Evolutionary conservation across 2,329 filamentous ascomycete species (phyloP), one percentile per base, ranked within the genome.

Genomic region (Pyrenochaeta sp.): DNA sequence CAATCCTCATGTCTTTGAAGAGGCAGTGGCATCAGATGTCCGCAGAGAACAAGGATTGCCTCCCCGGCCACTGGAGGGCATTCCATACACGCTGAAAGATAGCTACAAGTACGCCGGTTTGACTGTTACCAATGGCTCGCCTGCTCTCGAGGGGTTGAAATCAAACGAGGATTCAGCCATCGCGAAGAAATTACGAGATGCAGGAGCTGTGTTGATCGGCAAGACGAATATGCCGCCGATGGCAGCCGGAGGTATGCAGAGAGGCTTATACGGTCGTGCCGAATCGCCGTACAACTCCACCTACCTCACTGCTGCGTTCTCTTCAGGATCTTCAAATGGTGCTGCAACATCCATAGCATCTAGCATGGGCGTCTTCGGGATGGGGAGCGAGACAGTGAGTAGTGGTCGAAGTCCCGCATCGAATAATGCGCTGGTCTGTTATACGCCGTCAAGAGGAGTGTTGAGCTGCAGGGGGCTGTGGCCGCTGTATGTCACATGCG

Each of bases 181-280:
- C 5, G 79, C 81, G 0, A 53, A 72, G 8, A 64, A 68, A 7
- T 66, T 85, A 5, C 71, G 75, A 3, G 67, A 73, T 19, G 77
- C 78, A 1, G 80, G 81, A 1, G 78, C 74, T 0, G 67, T 83
- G 1, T 61, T 81, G 14, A 67, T 83, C 0, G 82, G 82, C 0
- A 74, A 77, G 30, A 83, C 82, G 0, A 85, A 84, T 42, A 82
- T 84, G 76, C 81, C 79, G 0, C 77, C 81, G 0, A 82, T 84
- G 79, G 81, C 81, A 8, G 76, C 77, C 15, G 81, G 80, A 0
- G 81, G 82, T 0, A 82, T 81, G 74, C 80, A 83, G 45, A 71
- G 81, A 6, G 81, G 81, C 0, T 50, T 80, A 0, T 82, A 82
- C 46, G 81, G 81, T 0, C 72, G 81, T 2, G 78, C 81, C 0